A percentile compares a stretch with the other conserved stretches of the same genome.
Evolutionary conservation across 352 stramenopile genomes (phyloP).

Genomic region (Phytopythium delawarense): DNA sequence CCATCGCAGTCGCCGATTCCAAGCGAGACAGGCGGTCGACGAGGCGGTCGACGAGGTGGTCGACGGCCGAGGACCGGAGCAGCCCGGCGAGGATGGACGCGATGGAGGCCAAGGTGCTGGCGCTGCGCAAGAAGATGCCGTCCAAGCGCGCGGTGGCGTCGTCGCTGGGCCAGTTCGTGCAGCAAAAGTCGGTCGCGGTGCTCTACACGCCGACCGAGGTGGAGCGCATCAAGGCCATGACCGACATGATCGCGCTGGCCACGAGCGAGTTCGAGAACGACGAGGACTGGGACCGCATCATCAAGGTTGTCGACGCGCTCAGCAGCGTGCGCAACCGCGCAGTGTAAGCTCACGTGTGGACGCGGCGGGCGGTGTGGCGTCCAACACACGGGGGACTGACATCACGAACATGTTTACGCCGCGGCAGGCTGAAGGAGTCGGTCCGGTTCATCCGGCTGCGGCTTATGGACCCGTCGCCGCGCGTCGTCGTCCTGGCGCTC

Average conservation of each 20-base stretch:
- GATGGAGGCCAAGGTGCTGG: slow-evolving; percentile 69
- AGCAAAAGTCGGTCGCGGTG: slow-evolving; percentile 75
- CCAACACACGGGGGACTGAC: too few species aligned
- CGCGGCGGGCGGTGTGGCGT: background rate
- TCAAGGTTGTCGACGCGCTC: slow-evolving; percentile 73
- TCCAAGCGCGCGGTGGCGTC: slow-evolving; percentile 63
- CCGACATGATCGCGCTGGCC: slow-evolving; percentile 57
- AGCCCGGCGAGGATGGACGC: background rate
- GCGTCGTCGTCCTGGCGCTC: slow-evolving; percentile 60
- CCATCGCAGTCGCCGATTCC: background rate
- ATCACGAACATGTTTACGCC: background rate
- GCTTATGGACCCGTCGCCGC: slow-evolving; percentile 53
- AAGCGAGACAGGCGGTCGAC: background rate
- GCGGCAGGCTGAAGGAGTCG: slow-evolving; percentile 55
- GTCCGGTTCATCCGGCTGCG: slow-evolving; percentile 70
- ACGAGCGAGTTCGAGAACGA: slow-evolving; percentile 71
- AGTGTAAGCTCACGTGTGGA: slow-evolving; percentile 24
- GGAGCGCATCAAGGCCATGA: slow-evolving; percentile 71
- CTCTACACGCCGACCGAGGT: slow-evolving; percentile 72
- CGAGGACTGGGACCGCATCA: slow-evolving; percentile 72
- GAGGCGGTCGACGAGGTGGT: background rate
- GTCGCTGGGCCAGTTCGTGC: slow-evolving; percentile 63
- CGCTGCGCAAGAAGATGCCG: slow-evolving; percentile 66
- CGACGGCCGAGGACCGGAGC: too few species aligned
- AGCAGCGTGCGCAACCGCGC: slow-evolving; percentile 56